Base-by-base conservation (phyloP, 352 stramenopile genomes). In the Phytophthora palmivora region DNA sequence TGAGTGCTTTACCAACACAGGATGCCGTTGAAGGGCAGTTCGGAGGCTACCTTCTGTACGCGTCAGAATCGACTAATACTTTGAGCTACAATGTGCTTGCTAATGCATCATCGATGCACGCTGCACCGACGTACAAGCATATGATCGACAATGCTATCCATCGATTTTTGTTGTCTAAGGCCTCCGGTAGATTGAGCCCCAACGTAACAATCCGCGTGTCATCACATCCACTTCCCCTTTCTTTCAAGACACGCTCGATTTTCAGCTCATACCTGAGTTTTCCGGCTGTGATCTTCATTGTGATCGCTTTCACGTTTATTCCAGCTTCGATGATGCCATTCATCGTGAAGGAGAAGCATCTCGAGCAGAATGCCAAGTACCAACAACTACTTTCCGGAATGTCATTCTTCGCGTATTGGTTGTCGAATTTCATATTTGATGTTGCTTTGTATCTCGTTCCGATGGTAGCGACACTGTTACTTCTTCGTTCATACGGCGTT, bases 301-400 rank as follows among this genome's bases (percentile, higher is more conserved):
- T 98, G 16, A 87, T 98, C 15, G 92, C 91, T 3, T 96, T 98
- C 58, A 93, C 93, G 22, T 98, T 98, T 62, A 86, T 98, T 32
- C 92, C 94, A 0, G 94, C 91, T 3, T 87, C 89, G 2, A 96
- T 97, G 51, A 97, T 96, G 62, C 92, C 94, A 15, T 99, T 98
- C 74, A 76, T 99, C 18, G 96, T 99, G 34, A 94, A 97, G 41
- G 97, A 99, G 60, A 92, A 92, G 59, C 89, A 98, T 47, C 84
- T 82, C 14, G 79, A 82, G 16, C 70, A 82, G 45, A 99, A 98
- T 59, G 89, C 96, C 7, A 98, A 98, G 62, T 97, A 99, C 82
- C 90, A 98, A 72, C 95, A 98, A 72, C 86, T 88, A 66, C 94
- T 99, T 32, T 97, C 92, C 9, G 97, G 97, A 2, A 96, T 99